Evolutionary conservation across 805 yeast species (phyloP), one percentile per base, ranked within the genome.

Genomic region (Barnettozyma sp.): DNA sequence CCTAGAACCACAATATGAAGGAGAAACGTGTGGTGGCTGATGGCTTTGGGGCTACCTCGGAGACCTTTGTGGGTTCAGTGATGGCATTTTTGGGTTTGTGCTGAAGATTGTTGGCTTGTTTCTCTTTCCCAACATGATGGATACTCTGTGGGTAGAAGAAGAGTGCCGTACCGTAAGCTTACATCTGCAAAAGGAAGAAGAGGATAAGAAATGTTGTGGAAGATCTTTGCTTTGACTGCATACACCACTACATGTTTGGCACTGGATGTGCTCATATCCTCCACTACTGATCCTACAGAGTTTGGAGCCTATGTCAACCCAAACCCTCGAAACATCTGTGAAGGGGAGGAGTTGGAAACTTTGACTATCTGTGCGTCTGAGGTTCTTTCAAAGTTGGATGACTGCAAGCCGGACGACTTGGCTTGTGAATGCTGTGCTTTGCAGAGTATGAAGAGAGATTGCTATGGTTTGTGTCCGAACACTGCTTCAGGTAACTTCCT

Each of bases 371-470:
- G 77, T 49, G 68, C 73, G 22, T 66, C 63, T 45, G 71, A 66
- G 37, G 67, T 71, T 11, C 54, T 71, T 27, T 46, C 58, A 21
- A 66, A 58, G 41, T 56, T 71, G 40, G 73, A 70, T 44, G 69
- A 62, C 37, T 72, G 78, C 46, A 66, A 68, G 43, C 66, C 75
- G 5, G 68, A 68, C 46, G 77, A 71, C 52, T 55, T 69, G 43
- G 75, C 74, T 2, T 72, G 77, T 52, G 76, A 70, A 42, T 71
- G 78, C 43, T 70, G 76, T 52, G 76, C 77, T 8, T 56, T 72
- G 23, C 76, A 71, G 49, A 62, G 66, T 35, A 61, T 71, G 55
- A 58, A 62, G 25, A 55, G 55, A 31, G 61, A 59, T 26, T 71
- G 77, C 46, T 68, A 65, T 48, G 65, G 63, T 13, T 54, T 71